Evolutionary conservation across 1,284 basidiomycete species (phyloP).

Genomic region (Pulveroboletus sp.): DNA sequence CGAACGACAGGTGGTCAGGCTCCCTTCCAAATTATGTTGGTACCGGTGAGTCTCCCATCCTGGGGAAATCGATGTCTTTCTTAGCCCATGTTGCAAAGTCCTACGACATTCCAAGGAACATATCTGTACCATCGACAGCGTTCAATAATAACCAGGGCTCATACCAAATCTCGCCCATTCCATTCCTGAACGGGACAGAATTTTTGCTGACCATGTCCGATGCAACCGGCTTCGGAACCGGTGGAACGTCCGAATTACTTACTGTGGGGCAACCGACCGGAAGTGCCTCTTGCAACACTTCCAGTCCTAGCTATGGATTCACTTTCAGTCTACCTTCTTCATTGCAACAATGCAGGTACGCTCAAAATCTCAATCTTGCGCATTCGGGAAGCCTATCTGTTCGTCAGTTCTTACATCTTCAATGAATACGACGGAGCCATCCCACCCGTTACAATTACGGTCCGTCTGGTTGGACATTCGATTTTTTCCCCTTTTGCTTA

Average conservation of each 20-base stretch:
- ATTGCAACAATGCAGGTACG: slow-evolving; percentile 65
- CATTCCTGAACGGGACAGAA: slow-evolving; percentile 40
- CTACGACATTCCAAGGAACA: slow-evolving; percentile 44
- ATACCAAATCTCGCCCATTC: slow-evolving; percentile 49
- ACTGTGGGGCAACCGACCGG: slow-evolving; percentile 51
- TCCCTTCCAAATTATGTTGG: slow-evolving; percentile 60
- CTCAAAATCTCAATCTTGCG: neutral
- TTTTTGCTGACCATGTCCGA: slow-evolving; percentile 73
- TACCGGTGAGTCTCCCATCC: slow-evolving; percentile 51
- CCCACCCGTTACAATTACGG: slow-evolving; percentile 62
- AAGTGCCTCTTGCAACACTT: slow-evolving; percentile 52
- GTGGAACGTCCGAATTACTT: slow-evolving; percentile 57
- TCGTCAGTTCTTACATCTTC: slow-evolving; percentile 54
- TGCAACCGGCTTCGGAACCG: slow-evolving; percentile 63
- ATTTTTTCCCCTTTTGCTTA: neutral
- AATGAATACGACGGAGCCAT: slow-evolving; percentile 49
- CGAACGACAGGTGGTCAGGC: slow-evolving; percentile 55
- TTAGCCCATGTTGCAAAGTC: slow-evolving; percentile 24
- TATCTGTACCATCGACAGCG: slow-evolving; percentile 57
- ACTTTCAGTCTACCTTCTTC: slow-evolving; percentile 52
- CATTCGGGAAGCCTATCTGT: slow-evolving; percentile 10
- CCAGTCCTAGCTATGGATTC: slow-evolving; percentile 46
- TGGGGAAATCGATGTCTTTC: neutral
- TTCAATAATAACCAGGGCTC: slow-evolving; percentile 57
- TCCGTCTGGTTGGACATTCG: slow-evolving; percentile 34